Percentiles rank a stretch among this genome's conserved stretches.
phyloP scores from a whole-genome alignment of 1,284 basidiomycete genomes.

The Sphagnurus paluster region DNA sequence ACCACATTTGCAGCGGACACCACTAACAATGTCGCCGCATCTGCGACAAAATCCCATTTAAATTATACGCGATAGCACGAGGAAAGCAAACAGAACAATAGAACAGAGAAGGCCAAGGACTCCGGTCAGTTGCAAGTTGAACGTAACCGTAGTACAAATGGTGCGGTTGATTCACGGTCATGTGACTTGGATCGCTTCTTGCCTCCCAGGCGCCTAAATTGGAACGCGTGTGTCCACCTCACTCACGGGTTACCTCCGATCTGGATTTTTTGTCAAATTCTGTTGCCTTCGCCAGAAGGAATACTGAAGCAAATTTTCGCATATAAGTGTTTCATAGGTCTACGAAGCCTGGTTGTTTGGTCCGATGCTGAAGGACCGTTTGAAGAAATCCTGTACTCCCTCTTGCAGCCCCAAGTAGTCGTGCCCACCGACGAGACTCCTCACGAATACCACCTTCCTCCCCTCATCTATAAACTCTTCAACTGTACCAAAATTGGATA shows the following conservation, averaged over 20 bases:
- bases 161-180: too few relatives aligned
- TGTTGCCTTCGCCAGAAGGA: too few relatives aligned
- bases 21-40: constrained; percentile 76
- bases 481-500: constrained; percentile 60
- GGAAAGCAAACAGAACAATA: constrained; percentile 5
- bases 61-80: constrained; percentile 5
- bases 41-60: constrained; percentile 78
- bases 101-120: constrained; percentile 7
- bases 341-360: too few relatives aligned
- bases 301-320: too few relatives aligned
- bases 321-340: too few relatives aligned
- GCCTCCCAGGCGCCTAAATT: background rate
- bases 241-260: too few relatives aligned
- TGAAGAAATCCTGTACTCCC: constrained; percentile 72
- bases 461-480: constrained; percentile 50
- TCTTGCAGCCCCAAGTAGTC: constrained; percentile 67
- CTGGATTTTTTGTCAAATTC: too few relatives aligned
- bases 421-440: constrained; percentile 65
- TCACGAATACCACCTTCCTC: constrained; percentile 57
- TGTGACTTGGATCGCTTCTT: constrained; percentile 12
- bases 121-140: background rate
- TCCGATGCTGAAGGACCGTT: constrained; percentile 43
- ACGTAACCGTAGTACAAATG: background rate
- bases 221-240: too few relatives aligned
- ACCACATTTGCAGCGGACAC: constrained; percentile 73